Percentiles rank a stretch among this genome's conserved stretches.
phyloP scores from a whole-genome alignment of 805 yeast species.

The Yarrowia porcina region DNA sequence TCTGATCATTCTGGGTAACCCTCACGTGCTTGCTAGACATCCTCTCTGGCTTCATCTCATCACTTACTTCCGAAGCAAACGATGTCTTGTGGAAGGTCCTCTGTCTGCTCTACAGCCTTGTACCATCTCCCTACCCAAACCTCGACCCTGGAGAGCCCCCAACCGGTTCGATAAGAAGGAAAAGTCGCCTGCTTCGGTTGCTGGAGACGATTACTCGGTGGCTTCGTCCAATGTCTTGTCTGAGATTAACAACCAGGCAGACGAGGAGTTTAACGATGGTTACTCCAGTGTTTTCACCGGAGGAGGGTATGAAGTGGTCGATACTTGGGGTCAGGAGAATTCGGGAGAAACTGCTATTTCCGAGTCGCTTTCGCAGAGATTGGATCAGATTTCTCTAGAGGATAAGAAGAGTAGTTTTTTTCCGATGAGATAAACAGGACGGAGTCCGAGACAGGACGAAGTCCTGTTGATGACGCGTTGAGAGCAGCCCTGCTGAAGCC shows the following conservation, averaged over 20 bases:
- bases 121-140: slow-evolving; percentile 31
- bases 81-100: slow-evolving; percentile 87
- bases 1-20: slow-evolving; percentile 76
- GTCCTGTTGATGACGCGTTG: no score
- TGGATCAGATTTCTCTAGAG: slow-evolving; percentile 20
- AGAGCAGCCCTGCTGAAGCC: no score
- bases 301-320: slow-evolving; percentile 14
- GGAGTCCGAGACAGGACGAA: neutral
- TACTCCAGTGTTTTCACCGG: neutral
- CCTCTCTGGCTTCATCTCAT: slow-evolving; percentile 75
- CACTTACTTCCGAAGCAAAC: slow-evolving; percentile 74
- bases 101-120: slow-evolving; percentile 74
- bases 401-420: slow-evolving; percentile 18
- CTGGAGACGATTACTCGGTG: slow-evolving; percentile 11
- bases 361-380: neutral
- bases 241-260: slow-evolving; percentile 4
- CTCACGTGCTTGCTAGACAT: slow-evolving; percentile 67
- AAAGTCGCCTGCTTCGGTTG: neutral
- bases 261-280: slow-evolving; percentile 30
- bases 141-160: slow-evolving; percentile 15
- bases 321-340: slow-evolving; percentile 8
- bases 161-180: slow-evolving; percentile 5
- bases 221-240: slow-evolving; percentile 14
- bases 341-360: neutral
- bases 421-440: neutral